These are phyloP conservation scores for Sphaceloma murrayae DNA, from an alignment of 2,329 filamentous ascomycete species.

Conservation along the genomic window DNA sequence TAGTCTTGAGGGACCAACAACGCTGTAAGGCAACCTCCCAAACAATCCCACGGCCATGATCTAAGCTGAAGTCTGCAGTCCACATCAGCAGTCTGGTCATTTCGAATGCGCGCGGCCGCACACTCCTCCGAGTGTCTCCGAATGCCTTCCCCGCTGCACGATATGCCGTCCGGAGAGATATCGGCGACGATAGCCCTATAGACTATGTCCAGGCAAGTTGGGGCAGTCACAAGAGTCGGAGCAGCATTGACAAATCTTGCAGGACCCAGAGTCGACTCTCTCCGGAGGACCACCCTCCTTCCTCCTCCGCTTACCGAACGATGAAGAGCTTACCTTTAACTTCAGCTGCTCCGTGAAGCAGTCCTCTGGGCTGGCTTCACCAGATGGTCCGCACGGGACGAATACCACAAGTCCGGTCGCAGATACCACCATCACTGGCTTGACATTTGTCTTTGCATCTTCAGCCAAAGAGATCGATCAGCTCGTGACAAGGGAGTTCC, in stretches of 20 bases:
- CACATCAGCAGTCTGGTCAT: conserved; percentile 76
- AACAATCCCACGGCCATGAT: conserved; percentile 10
- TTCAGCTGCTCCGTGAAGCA: conserved; percentile 76
- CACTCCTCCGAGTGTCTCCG: conserved; percentile 66
- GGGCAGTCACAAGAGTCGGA: background rate
- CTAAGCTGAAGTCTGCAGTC: conserved; percentile 48
- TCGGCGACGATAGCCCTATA: conserved; percentile 63
- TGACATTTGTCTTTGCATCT: conserved; percentile 87
- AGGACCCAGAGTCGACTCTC: conserved; percentile 63
- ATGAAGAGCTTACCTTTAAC: conserved; percentile 85
- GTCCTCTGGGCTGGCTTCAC: conserved; percentile 38
- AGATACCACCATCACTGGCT: conserved; percentile 74
- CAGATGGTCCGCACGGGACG: conserved; percentile 22
- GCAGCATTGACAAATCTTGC: conserved; percentile 1
- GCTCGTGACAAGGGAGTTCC: conserved; percentile 86
- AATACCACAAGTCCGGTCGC: conserved; percentile 37
- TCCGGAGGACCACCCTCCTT: conserved; percentile 52
- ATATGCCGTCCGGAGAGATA: conserved; percentile 61
- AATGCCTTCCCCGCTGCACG: conserved; percentile 80
- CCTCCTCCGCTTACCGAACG: conserved; percentile 75
- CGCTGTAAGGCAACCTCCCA: conserved; percentile 71
- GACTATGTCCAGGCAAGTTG: conserved; percentile 80
- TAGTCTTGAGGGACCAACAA: conserved; percentile 86
- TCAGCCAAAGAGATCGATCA: conserved; percentile 83
- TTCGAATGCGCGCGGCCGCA: conserved; percentile 68